Percentiles rank a stretch among this genome's conserved stretches.
Conservation (phyloP, 139 green algal species). For the Chlamydomonas schloesseri region DNA sequence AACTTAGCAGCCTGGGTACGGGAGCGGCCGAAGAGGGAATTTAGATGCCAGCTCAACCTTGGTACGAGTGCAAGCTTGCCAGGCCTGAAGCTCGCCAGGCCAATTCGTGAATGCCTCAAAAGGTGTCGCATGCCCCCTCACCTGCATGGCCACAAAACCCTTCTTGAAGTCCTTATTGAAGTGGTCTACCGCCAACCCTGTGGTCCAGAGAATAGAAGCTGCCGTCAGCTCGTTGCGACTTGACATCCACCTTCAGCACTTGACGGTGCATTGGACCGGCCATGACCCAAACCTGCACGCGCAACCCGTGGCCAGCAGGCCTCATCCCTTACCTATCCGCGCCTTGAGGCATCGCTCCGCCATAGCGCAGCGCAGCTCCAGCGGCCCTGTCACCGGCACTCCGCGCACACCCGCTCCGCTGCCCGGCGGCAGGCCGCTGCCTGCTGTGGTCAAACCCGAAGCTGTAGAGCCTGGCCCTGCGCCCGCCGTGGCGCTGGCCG, state of each 20-base stretch:
- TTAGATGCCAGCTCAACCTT: too few species aligned
- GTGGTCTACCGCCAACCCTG: slow-evolving; percentile 91
- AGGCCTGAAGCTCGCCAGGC: too few species aligned
- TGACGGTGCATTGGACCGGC: too few species aligned
- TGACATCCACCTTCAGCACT: too few species aligned
- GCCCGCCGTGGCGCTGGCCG: neutral
- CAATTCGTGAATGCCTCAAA: too few species aligned
- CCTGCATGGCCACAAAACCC: slow-evolving; percentile 91
- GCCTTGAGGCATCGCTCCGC: slow-evolving; percentile 73
- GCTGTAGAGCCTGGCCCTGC: neutral
- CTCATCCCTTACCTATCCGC: slow-evolving; percentile 51
- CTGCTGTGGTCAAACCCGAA: neutral
- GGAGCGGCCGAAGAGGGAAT: slow-evolving; percentile 58
- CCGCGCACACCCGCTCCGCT: slow-evolving; percentile 19
- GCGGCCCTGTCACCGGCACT: slow-evolving; percentile 32
- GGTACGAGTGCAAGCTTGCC: too few species aligned
- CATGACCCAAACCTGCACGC: too few species aligned
- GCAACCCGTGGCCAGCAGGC: too few species aligned
- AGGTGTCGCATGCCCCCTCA: neutral
- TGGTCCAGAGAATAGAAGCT: neutral
- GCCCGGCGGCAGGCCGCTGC: neutral
- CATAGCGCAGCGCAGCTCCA: slow-evolving; percentile 40
- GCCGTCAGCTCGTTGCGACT: too few species aligned
- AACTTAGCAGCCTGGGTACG: slow-evolving; percentile 83
- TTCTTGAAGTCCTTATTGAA: slow-evolving; percentile 98